Evolutionary conservation across 2,329 filamentous ascomycete species (phyloP).

Genomic region (Epichloe amarillans): DNA sequence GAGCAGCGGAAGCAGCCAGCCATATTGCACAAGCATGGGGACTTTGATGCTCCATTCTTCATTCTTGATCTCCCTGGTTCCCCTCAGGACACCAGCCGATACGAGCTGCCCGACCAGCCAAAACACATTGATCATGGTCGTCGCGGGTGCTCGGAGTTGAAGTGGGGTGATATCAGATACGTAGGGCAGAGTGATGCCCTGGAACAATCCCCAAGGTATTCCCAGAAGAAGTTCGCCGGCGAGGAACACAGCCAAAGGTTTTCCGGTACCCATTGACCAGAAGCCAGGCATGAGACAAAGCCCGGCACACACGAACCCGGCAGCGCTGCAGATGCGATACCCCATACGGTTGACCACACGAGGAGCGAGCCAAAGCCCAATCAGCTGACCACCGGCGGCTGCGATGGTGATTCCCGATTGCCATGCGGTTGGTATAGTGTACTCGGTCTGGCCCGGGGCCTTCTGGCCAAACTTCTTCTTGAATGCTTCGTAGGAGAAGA

Average conservation of each 20-base stretch:
- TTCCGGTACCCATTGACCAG: background rate
- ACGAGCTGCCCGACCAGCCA: background rate
- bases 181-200: slow-evolving; percentile 1
- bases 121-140: slow-evolving; percentile 1
- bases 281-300: slow-evolving; percentile 16
- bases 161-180: background rate
- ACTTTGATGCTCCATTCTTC: background rate
- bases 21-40: background rate
- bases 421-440: slow-evolving; percentile 4
- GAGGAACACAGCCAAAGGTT: background rate
- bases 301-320: slow-evolving; percentile 22
- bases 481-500: slow-evolving; percentile 9
- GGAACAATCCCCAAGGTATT: background rate
- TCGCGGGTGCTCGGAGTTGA: background rate
- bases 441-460: background rate
- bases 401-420: slow-evolving; percentile 8
- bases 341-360: slow-evolving; percentile 5
- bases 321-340: slow-evolving; percentile 14
- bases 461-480: slow-evolving; percentile 1
- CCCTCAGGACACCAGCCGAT: background rate
- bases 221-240: background rate
- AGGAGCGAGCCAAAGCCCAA: slow-evolving; percentile 8
- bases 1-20: background rate
- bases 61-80: background rate
- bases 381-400: slow-evolving; percentile 7